A percentile compares a stretch with the other conserved stretches of the same genome.
phyloP scores from a whole-genome alignment of 169 alveolate genomes.

The Perkinsus olseni region DNA sequence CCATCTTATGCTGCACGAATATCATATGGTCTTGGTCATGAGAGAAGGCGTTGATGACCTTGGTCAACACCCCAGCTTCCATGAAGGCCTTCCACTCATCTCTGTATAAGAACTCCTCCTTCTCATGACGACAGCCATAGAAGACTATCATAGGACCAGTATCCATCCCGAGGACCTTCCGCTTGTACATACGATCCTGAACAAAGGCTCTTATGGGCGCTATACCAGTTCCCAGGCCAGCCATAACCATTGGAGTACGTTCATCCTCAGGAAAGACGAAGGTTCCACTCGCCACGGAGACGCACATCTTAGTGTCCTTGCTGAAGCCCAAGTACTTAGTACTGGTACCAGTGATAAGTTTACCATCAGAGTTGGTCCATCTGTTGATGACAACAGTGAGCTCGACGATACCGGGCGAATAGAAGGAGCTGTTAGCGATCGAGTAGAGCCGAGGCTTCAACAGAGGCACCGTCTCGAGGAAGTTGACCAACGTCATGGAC shows the following conservation, averaged over 20 bases:
- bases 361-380: not conserved
- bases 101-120: constrained; percentile 42
- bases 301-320: not conserved
- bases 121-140: constrained; percentile 46
- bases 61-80: constrained; percentile 34
- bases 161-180: constrained; percentile 22
- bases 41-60: constrained; percentile 46
- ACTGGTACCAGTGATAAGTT: not conserved
- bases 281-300: constrained; percentile 3
- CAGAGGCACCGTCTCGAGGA: constrained; percentile 24
- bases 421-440: constrained; percentile 24
- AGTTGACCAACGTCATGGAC: constrained; percentile 19
- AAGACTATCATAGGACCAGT: constrained; percentile 41
- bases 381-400: constrained; percentile 5
- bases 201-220: constrained; percentile 55
- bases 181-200: constrained; percentile 34
- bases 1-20: constrained; percentile 46
- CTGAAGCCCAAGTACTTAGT: not conserved
- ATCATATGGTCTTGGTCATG: constrained; percentile 50
- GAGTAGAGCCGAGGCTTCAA: constrained; percentile 34
- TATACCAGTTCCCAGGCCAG: constrained; percentile 49
- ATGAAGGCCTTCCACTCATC: constrained; percentile 43
- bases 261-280: constrained; percentile 44
- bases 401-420: not conserved
- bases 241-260: constrained; percentile 45